Conservation (phyloP, 306 rosid species). For the Ammopiptanthus mongolicus region DNA sequence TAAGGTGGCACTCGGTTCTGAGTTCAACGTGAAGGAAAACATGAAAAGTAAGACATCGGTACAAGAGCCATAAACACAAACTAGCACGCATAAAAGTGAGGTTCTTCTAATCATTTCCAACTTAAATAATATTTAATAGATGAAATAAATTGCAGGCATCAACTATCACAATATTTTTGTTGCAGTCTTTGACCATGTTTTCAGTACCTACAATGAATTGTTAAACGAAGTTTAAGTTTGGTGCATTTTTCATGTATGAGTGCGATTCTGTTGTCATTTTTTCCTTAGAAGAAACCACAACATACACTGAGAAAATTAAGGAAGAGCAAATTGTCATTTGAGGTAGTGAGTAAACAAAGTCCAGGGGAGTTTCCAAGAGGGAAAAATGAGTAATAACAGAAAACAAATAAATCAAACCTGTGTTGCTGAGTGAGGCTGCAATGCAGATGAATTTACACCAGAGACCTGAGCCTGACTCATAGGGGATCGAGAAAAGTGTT, state of each 20-base stretch:
- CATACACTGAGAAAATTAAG: too few relatives aligned
- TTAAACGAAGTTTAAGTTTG: too few relatives aligned
- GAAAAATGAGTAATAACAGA: neutral
- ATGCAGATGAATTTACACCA: slow-evolving; percentile 34
- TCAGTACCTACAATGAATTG: too few relatives aligned
- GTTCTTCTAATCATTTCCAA: slow-evolving; percentile 8
- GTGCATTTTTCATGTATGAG: too few relatives aligned
- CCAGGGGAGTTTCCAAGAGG: neutral
- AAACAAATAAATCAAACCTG: slow-evolving; percentile 45
- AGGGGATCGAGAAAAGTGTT: slow-evolving; percentile 47
- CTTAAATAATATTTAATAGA: neutral
- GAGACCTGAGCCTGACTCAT: slow-evolving; percentile 43
- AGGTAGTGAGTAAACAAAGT: neutral
- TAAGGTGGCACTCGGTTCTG: slow-evolving; percentile 41
- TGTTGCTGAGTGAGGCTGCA: slow-evolving; percentile 32
- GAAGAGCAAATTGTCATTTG: neutral
- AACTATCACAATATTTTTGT: neutral
- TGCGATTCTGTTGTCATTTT: too few relatives aligned
- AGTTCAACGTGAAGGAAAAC: slow-evolving; percentile 30
- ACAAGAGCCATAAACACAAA: neutral
- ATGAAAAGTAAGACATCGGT: neutral
- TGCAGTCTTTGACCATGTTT: too few relatives aligned
- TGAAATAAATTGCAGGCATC: neutral
- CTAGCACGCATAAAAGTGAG: neutral
- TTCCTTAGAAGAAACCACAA: too few relatives aligned